These are phyloP conservation scores for Plasmodium berghei DNA, from an alignment of 169 alveolate genomes.

Conservation along the genomic window DNA sequence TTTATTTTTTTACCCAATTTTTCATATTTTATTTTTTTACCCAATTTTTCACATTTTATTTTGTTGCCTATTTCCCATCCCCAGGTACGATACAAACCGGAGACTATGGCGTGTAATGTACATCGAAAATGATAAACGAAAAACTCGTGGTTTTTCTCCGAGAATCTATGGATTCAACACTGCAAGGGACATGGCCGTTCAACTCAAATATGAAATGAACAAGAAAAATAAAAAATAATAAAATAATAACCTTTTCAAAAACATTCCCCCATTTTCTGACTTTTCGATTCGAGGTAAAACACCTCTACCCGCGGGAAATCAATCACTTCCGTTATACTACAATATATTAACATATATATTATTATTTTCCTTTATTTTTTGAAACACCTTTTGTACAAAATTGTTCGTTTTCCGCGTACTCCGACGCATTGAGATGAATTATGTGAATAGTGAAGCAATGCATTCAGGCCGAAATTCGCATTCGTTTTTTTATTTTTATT, in stretches of 20 bases:
- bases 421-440: not conserved
- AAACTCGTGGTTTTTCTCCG: slow-evolving; percentile 70
- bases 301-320: too few species aligned
- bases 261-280: too few species aligned
- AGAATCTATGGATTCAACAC: slow-evolving; percentile 67
- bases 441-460: too few species aligned
- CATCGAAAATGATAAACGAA: slow-evolving; percentile 71
- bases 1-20: too few species aligned
- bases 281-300: too few species aligned
- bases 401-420: slow-evolving; percentile 1
- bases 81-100: slow-evolving; percentile 68
- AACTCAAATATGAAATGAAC: slow-evolving; percentile 70
- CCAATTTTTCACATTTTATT: not conserved
- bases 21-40: too few species aligned
- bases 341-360: too few species aligned
- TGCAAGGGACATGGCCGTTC: slow-evolving; percentile 69
- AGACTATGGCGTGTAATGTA: slow-evolving; percentile 75
- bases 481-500: too few species aligned
- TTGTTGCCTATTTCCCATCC: not conserved
- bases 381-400: not conserved
- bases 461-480: too few species aligned
- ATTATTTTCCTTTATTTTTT: too few species aligned
- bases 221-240: slow-evolving; percentile 37
- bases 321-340: too few species aligned
- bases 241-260: not conserved